These are phyloP conservation scores for Geotrichum klebahnii DNA, from an alignment of 1,139 yeast species.

Conservation along the genomic window DNA sequence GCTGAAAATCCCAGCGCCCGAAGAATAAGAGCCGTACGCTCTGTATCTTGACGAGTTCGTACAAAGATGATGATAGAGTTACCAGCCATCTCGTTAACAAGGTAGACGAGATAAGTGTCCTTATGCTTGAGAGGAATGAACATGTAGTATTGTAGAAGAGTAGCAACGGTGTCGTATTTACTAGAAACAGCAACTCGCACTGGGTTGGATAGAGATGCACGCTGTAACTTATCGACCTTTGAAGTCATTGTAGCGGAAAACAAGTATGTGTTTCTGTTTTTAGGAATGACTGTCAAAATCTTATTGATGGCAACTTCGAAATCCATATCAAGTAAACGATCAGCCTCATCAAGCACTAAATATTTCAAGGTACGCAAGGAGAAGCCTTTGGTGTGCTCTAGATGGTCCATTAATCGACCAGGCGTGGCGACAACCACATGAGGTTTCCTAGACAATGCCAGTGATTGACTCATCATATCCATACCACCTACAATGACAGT, in stretches of 20 bases:
- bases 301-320: conserved; percentile 92
- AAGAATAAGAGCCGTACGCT: conserved; percentile 77
- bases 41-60: conserved; percentile 93
- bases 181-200: conserved; percentile 86
- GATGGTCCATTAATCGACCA: conserved; percentile 91
- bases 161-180: conserved; percentile 89
- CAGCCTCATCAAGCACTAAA: conserved; percentile 96
- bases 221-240: conserved; percentile 86
- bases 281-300: conserved; percentile 80
- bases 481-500: conserved; percentile 94
- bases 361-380: conserved; percentile 72
- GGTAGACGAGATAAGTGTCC: conserved; percentile 77
- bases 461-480: conserved; percentile 97
- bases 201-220: conserved; percentile 87
- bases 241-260: conserved; percentile 97
- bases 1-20: conserved; percentile 82
- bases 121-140: conserved; percentile 90
- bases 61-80: conserved; percentile 87
- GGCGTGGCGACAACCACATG: conserved; percentile 95
- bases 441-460: conserved; percentile 89
- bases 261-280: conserved; percentile 75
- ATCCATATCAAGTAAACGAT: conserved; percentile 90
- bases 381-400: conserved; percentile 92
- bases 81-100: conserved; percentile 79
- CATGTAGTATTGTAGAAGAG: conserved; percentile 82